Evolutionary conservation across 2,329 filamentous ascomycete species (phyloP), one percentile per base, ranked within the genome.

Genomic region (Colletotrichum sp.): DNA sequence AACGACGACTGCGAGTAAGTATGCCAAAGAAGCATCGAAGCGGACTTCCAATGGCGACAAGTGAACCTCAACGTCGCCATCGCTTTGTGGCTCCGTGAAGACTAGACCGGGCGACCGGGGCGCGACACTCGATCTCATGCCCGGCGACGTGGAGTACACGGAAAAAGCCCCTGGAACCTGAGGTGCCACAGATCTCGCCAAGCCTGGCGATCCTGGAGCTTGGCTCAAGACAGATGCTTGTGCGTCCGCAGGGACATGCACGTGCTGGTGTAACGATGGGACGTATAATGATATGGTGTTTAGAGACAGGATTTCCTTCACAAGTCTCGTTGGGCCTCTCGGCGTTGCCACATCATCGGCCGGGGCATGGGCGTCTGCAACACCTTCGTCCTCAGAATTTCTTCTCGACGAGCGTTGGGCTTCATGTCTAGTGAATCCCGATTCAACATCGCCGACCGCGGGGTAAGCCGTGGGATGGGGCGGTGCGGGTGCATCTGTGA

Each of bases 141-240:
- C 60, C 10, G 75, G 55, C 24, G 77, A 72, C 9, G 76, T 76
- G 15, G 77, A 77, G 66, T 89, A 83, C 3, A 90, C 83, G 0
- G 92, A 93, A 80, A 93, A 93, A 4, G 92, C 88, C 1, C 92
- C 92, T 2, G 92, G 92, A 5, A 93, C 81, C 79, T 92, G 87
- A 0, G 88, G 87, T n/a, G 86, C 86, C 13, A 85, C 77, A 3
- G 88, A 89, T 48, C 80, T 83, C 0, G 80, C 80, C 48, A 88
- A 73, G 10, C 79, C 73, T 28, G 70, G 76, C 2, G 71, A 76
- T 16, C 83, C 81, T 36, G 82, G 80, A 9, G 80, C 79, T 8
- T 83, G 78, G 28, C 82, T 78, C 10, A 80, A 74, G 5, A 80
- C 74, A 1, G 83, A 81, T 30, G 83, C 82, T 1, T 81, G 79